These are phyloP conservation scores for Wickerhamomyces sp. DNA, from an alignment of 1,139 yeast species.

Conservation along the genomic window DNA sequence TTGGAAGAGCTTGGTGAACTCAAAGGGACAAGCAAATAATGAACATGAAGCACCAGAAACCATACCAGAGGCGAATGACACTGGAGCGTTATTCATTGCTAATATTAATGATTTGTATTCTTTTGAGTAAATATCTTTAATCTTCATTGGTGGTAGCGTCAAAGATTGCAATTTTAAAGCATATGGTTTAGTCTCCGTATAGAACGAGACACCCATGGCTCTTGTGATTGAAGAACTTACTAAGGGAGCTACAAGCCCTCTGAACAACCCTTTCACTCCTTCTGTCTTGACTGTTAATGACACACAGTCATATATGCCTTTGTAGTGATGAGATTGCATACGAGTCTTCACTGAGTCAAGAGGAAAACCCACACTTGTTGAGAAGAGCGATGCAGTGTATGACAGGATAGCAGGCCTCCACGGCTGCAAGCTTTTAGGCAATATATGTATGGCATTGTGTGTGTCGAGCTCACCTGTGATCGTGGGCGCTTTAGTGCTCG, in stretches of 20 bases:
- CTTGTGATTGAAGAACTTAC: conserved; percentile 62
- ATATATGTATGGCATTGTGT: conserved; percentile 34
- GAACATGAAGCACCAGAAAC: conserved; percentile 65
- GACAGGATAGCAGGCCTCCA: conserved; percentile 58
- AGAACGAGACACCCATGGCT: conserved; percentile 63
- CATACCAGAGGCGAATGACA: conserved; percentile 61
- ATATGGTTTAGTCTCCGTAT: conserved; percentile 52
- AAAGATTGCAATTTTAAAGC: conserved; percentile 29
- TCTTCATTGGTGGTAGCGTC: conserved; percentile 16
- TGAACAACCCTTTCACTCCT: conserved; percentile 66
- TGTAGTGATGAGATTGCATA: conserved; percentile 73
- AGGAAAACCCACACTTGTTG: conserved; percentile 79
- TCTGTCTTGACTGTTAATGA: conserved; percentile 52
- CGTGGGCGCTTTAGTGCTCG: conserved; percentile 28
- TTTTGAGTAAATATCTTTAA: conserved; percentile 2
- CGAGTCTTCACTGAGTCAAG: conserved; percentile 81
- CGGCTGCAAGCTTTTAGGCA: conserved; percentile 51
- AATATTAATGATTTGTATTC: conserved; percentile 9
- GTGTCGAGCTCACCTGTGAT: conserved; percentile 33
- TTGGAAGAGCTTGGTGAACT: conserved; percentile 75
- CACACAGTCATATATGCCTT: conserved; percentile 56
- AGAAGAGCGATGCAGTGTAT: conserved; percentile 58
- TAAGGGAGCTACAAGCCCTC: conserved; percentile 75
- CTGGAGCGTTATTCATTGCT: conserved; percentile 54
- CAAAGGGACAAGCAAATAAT: conserved; percentile 78